A percentile compares a stretch with the other conserved stretches of the same genome.
phyloP scores from a whole-genome alignment of 176 grass and related monocot genomes.

The Avena atlantica region DNA sequence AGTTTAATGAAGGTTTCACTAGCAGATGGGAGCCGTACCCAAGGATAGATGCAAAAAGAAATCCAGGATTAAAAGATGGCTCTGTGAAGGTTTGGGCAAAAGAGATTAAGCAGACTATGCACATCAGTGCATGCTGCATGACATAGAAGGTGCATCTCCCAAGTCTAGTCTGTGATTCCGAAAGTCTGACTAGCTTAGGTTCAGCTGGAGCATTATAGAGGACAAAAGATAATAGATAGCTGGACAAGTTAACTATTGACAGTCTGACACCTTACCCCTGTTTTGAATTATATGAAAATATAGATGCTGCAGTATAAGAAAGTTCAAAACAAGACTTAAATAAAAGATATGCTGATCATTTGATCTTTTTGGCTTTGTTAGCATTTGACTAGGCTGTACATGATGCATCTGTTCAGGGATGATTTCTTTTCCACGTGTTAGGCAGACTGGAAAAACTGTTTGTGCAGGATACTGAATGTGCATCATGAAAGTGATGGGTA shows the following conservation, averaged over 20 bases:
- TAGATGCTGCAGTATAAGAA: neutral
- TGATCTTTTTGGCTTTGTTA: neutral
- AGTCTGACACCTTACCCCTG: neutral
- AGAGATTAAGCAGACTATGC: conserved; percentile 21
- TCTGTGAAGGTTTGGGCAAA: neutral
- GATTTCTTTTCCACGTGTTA: no score
- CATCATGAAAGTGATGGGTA: neutral
- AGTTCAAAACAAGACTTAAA: neutral
- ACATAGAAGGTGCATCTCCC: neutral
- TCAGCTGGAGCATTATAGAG: neutral
- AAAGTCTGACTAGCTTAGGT: neutral
- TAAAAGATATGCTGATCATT: neutral
- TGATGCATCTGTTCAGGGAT: neutral
- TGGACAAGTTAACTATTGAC: neutral
- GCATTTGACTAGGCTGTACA: neutral
- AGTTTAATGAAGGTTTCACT: neutral
- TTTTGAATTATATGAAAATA: neutral
- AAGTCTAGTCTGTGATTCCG: neutral
- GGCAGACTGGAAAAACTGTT: neutral
- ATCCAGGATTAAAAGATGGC: neutral
- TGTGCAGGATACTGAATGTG: neutral
- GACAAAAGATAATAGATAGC: neutral
- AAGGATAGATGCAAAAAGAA: neutral
- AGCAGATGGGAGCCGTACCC: neutral
- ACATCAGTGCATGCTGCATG: neutral